Evolutionary conservation across 148 eudicot species (phyloP).

Genomic region (Tetragonia tetragonoides): DNA sequence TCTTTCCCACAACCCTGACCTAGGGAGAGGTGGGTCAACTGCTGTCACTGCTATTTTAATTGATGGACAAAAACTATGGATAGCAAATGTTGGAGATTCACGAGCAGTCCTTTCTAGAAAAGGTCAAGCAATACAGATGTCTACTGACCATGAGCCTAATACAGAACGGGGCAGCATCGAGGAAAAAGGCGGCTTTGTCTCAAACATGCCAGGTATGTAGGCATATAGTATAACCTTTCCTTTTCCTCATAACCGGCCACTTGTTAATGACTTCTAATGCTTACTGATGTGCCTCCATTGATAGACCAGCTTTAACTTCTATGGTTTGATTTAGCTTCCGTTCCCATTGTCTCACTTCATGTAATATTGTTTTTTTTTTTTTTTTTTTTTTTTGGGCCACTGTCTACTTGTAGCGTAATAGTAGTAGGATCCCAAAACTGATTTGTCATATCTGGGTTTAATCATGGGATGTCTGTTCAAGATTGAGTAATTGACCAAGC

Average conservation of each 20-base stretch:
- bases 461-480: neutral
- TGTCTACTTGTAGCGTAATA: neutral
- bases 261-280: neutral
- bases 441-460: neutral
- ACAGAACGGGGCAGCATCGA: constrained; percentile 74
- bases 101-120: constrained; percentile 71
- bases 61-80: constrained; percentile 56
- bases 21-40: constrained; percentile 88
- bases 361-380: too few relatives aligned
- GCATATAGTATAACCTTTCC: neutral
- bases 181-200: constrained; percentile 75
- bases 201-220: constrained; percentile 73
- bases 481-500: constrained; percentile 10
- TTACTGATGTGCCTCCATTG: neutral
- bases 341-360: neutral
- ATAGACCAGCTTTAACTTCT: too few relatives aligned
- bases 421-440: neutral
- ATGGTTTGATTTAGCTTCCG: neutral
- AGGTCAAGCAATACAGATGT: constrained; percentile 63
- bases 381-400: neutral
- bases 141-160: constrained; percentile 75
- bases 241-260: too few relatives aligned
- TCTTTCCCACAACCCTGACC: constrained; percentile 63
- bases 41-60: constrained; percentile 83
- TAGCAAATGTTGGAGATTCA: constrained; percentile 87